phyloP scores from a whole-genome alignment of 306 rosid genomes.

The Pyrus bretschneideri region DNA sequence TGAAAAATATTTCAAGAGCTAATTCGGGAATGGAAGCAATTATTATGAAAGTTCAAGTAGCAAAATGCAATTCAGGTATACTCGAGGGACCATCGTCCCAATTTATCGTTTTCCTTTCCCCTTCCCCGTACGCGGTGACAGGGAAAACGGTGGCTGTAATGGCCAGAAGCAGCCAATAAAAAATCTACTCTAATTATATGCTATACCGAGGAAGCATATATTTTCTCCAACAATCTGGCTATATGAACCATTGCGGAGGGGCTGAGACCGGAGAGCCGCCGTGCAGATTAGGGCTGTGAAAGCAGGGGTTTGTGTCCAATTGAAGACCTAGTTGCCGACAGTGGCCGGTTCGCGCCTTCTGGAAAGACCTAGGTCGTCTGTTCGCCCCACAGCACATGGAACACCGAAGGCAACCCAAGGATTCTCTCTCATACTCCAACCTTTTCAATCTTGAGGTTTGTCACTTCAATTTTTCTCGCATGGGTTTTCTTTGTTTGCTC shows the following conservation, averaged over 20 bases:
- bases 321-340: not conserved
- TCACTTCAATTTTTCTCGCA: not conserved
- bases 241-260: not conserved
- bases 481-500: not conserved
- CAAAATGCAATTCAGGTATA: not conserved
- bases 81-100: not conserved
- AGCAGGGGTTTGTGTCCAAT: not conserved
- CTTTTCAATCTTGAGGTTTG: constrained; percentile 84
- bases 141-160: not conserved
- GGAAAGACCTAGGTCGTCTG: not conserved
- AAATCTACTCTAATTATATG: not conserved
- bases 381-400: constrained; percentile 42
- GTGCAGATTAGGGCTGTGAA: not conserved
- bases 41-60: not conserved
- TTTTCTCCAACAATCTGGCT: not conserved
- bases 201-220: not conserved
- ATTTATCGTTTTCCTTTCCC: not conserved
- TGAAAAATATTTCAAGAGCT: too few relatives aligned
- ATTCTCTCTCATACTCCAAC: constrained; percentile 48
- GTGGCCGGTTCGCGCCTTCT: not conserved
- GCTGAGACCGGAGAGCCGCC: not conserved
- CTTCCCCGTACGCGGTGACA: not conserved
- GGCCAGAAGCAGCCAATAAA: not conserved
- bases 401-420: constrained; percentile 54
- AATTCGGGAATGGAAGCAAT: not conserved